These are phyloP conservation scores for Dendrobium catenatum DNA, from an alignment of 106 monocot species.

Conservation along the genomic window DNA sequence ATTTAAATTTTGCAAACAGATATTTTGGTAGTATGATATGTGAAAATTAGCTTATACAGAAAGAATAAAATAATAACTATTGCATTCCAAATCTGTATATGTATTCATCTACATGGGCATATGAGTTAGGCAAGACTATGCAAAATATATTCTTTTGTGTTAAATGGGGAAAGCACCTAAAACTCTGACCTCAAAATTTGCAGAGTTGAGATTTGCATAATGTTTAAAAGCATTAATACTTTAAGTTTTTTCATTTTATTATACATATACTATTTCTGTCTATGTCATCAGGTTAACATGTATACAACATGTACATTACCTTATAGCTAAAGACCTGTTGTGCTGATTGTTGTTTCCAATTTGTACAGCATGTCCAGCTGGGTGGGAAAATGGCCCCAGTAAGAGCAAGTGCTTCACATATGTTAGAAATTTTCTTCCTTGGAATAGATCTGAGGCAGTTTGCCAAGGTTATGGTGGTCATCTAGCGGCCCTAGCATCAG, in stretches of 20 bases:
- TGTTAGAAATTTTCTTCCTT: conserved; percentile 42
- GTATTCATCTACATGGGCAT: neutral
- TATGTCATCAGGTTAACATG: neutral
- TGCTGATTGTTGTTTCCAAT: neutral
- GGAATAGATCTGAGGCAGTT: conserved; percentile 53
- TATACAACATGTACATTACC: neutral
- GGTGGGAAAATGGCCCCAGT: conserved; percentile 49
- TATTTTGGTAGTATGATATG: neutral
- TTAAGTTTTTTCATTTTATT: neutral
- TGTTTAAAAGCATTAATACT: neutral
- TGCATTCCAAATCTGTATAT: neutral
- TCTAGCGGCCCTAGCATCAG: conserved; percentile 65
- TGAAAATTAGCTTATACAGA: neutral
- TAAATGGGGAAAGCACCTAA: neutral
- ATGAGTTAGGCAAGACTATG: neutral
- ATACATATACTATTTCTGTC: neutral
- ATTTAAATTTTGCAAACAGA: neutral
- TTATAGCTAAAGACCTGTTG: neutral
- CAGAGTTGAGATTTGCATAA: neutral
- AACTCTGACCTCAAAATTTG: neutral
- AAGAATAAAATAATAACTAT: neutral
- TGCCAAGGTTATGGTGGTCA: conserved; percentile 54
- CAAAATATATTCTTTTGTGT: neutral
- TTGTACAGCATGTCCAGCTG: conserved; percentile 41
- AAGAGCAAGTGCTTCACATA: conserved; percentile 66